A percentile compares a stretch with the other conserved stretches of the same genome.
Evolutionary conservation across 768 basidiomycete species (phyloP).

Genomic region (Termitomyces sp.): DNA sequence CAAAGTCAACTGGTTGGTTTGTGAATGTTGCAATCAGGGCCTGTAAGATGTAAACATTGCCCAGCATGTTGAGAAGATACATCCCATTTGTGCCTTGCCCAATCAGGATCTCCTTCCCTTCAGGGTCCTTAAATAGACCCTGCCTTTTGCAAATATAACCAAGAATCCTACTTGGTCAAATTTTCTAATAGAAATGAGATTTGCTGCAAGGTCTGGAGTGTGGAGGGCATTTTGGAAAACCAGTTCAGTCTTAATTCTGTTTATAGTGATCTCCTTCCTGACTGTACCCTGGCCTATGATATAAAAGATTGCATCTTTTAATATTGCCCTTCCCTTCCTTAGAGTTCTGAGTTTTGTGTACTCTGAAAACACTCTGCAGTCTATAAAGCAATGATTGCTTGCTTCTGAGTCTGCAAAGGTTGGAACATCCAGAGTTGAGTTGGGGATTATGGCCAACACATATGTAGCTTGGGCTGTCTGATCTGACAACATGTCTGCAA

Average conservation of each 20-base stretch:
- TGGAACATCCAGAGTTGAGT: too few species aligned
- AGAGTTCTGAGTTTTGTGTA: not conserved
- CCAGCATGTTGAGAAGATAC: not conserved
- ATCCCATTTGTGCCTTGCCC: not conserved
- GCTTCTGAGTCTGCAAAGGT: not conserved
- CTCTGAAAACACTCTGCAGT: not conserved
- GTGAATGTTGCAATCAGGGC: too few species aligned
- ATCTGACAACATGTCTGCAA: too few species aligned
- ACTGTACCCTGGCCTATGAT: not conserved
- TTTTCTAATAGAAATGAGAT: not conserved
- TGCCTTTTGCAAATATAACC: not conserved
- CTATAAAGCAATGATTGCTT: not conserved
- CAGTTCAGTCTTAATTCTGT: not conserved
- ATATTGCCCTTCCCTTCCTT: not conserved
- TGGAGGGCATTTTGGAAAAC: not conserved
- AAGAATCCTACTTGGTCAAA: not conserved
- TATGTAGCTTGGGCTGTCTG: too few species aligned
- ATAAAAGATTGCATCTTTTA: not conserved
- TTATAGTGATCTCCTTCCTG: not conserved
- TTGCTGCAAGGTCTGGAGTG: not conserved
- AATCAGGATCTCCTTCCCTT: fast-evolving
- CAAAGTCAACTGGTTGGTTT: not conserved
- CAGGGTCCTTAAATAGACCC: not conserved
- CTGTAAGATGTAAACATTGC: too few species aligned
- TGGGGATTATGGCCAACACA: too few species aligned